Evolutionary conservation across 257 asterid species (phyloP), one percentile per base, ranked within the genome.

Genomic region (Solanum ahanhuiri): DNA sequence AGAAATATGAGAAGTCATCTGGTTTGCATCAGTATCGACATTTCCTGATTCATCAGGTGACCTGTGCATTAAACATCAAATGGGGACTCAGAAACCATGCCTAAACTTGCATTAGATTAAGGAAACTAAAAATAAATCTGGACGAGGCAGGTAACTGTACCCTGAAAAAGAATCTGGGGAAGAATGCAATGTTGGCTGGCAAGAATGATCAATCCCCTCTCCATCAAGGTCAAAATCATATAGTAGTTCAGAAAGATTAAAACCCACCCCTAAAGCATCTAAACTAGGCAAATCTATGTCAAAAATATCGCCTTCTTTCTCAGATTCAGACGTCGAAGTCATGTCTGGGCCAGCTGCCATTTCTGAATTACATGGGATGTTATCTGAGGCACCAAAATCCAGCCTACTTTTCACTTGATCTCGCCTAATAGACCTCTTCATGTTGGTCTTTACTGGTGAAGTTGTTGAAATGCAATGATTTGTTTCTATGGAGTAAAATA

Each of bases 321-420:
- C 96, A 82, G 96, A 93, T 85, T 92, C 98, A 81, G 98, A 92
- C 45, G 93, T 88, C 5, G 94, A 90, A 77, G 85, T 89, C 83
- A 90, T 91, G 84, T 92, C 95, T 25, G 91, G 85, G 12, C 88
- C 84, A 72, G 87, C 93, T 86, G 69, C 60, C 67, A 89, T 87
- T 88, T 93, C 95, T 33, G 92, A 81, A 72, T 89, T 88, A 75
- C 86, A 66, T 25, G 93, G 94, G 87, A 87, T 87, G 54, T 48
- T 51, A 81, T 95, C 96, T 34, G 92, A 88, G 83, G 93, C 85
- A 79, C 93, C 98, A 88, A 97, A 95, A 89, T 97, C 95, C 72
- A 97, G 91, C 94, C 95, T 94, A 83, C 98, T 96, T 86, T 94
- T 94, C 48, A 94, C 97, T 83, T 94, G 95, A 70, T 95, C 98